A percentile compares a stretch with the other conserved stretches of the same genome.
phyloP scores from a whole-genome alignment of 2,329 filamentous ascomycete genomes.

The Pyrenophora tritici-repentis region DNA sequence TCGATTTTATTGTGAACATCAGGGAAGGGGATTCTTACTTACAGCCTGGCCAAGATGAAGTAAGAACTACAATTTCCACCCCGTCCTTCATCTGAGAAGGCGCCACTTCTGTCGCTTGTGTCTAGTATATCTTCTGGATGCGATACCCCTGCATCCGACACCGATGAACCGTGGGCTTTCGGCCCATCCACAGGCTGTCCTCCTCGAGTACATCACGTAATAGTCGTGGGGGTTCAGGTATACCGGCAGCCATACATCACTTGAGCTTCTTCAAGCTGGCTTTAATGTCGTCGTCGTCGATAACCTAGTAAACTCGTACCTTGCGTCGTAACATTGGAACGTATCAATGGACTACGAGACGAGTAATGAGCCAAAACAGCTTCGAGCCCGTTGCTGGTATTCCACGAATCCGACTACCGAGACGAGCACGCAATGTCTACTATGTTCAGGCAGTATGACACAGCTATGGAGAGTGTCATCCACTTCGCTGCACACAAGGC shows the following conservation, averaged over 20 bases:
- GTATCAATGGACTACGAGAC: slow-evolving; percentile 19
- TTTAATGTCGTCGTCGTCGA: slow-evolving; percentile 55
- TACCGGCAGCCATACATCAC: slow-evolving; percentile 58
- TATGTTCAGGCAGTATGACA: slow-evolving; percentile 9
- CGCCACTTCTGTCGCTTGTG: not conserved
- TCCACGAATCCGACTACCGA: slow-evolving; percentile 53
- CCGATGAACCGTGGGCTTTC: not conserved
- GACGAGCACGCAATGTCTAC: slow-evolving; percentile 8
- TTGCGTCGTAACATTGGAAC: slow-evolving; percentile 35
- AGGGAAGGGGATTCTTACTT: not conserved
- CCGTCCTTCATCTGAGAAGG: no score
- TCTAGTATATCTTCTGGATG: not conserved
- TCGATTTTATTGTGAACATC: not conserved
- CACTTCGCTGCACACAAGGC: slow-evolving; percentile 70
- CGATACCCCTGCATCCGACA: not conserved
- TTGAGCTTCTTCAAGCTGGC: slow-evolving; percentile 57
- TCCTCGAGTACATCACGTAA: slow-evolving; percentile 7
- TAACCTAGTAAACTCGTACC: slow-evolving; percentile 47
- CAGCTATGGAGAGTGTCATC: slow-evolving; percentile 62
- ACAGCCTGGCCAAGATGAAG: not conserved
- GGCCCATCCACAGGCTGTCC: not conserved
- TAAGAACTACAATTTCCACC: no score
- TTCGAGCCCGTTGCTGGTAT: slow-evolving; percentile 45
- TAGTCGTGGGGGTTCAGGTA: slow-evolving; percentile 51
- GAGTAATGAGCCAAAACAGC: not conserved